A percentile compares a stretch with the other conserved stretches of the same genome.
Evolutionary conservation across 208 protist species (phyloP).

Genomic region (Trypanosoma congolense): DNA sequence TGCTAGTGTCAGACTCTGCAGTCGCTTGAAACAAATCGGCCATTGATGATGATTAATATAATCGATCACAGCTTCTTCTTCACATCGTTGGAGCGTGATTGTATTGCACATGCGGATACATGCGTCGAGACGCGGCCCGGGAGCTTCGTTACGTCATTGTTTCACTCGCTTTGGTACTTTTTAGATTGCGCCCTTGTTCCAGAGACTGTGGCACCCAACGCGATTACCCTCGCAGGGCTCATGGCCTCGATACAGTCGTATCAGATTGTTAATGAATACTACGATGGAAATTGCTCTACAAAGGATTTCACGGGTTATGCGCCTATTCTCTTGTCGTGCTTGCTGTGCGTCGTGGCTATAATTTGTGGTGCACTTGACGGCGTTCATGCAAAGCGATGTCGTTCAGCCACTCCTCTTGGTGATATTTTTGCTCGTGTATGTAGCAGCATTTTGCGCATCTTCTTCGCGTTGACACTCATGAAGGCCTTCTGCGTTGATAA

Average conservation of each 20-base stretch:
- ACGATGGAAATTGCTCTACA: conserved; percentile 11
- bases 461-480: conserved; percentile 77
- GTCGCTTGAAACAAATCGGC: conserved; percentile 5
- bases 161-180: conserved; percentile 53
- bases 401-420: conserved; percentile 74
- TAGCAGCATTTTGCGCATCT: conserved; percentile 67
- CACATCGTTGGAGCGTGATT: conserved; percentile 59
- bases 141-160: conserved; percentile 73
- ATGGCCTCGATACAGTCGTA: conserved; percentile 82
- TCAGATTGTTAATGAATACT: conserved; percentile 79
- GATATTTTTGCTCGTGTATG: conserved; percentile 86
- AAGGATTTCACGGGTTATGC: conserved; percentile 42
- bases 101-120: conserved; percentile 61
- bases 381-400: conserved; percentile 73
- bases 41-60: conserved; percentile 40
- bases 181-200: conserved; percentile 56
- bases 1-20: no score
- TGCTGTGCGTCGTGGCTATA: conserved; percentile 62
- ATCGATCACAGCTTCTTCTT: conserved; percentile 81
- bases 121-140: conserved; percentile 64
- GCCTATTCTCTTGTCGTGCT: conserved; percentile 53
- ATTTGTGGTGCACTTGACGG: conserved; percentile 74
- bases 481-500: conserved; percentile 64
- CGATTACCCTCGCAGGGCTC: conserved; percentile 79
- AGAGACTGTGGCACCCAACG: conserved; percentile 87